Base-by-base conservation (phyloP, 306 rosid genomes). In the Malus sylvestris region DNA sequence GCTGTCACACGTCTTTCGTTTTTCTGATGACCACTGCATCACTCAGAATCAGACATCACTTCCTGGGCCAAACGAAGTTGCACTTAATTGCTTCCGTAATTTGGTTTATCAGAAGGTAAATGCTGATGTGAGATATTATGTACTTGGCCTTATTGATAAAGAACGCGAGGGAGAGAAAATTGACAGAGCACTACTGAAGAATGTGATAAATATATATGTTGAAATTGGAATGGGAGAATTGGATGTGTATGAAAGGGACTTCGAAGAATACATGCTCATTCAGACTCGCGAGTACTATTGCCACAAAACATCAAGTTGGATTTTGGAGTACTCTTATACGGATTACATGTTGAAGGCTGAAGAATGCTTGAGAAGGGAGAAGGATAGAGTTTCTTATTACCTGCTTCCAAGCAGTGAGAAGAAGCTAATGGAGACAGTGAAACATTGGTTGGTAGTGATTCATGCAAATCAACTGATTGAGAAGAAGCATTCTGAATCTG, bases 141-240 rank as follows among this genome's bases (percentile, higher is more conserved):
- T 87, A 57, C 86, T 91, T 40, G 15, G 78, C 70, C 85, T 87
- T 74, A 82, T 91, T 70, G 68, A 89, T 75, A 85, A 84, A 76
- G 97, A 91, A 64, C 91, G 93, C 1, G 88, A 87, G 27, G 93
- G 97, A 10, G 91, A 87, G 80, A 89, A 91, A 74, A 87, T 91
- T 86, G 93, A 91, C 33, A 67, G 81, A 74, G 87, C 89, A 0
- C 80, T 91, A 68, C 59, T 89, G 81, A 91, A 89, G 82, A 89
- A 85, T 58, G 83, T 81, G 62, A 58, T 91, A 60, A 84, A 79
- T 76, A 85, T 89, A 71, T 89, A 83, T 89, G 88, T 87, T 70
- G 93, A 83, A 74, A 86, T 89, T 59, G 92, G 89, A 40, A 78
- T 80, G 89, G 89, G 91, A 49, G 79, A 73, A 16, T 78, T 79